Conservation (phyloP, 2,329 filamentous ascomycete genomes). For the Dactylella cylindrospora region DNA sequence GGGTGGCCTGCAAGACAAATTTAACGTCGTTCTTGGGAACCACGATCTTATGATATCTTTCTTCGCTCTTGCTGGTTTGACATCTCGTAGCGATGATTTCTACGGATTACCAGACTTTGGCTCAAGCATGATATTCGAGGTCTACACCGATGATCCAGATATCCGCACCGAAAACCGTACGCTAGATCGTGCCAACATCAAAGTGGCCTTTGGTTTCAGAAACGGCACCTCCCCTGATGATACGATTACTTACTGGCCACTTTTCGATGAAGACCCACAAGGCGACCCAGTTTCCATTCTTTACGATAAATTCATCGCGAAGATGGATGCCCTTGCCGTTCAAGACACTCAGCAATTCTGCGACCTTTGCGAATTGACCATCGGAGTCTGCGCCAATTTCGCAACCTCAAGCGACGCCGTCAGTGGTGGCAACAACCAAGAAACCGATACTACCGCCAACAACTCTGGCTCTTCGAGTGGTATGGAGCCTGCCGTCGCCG, state of each 20-base stretch:
- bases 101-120: constrained; percentile 33
- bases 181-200: constrained; percentile 5
- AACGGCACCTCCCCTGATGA: constrained; percentile 33
- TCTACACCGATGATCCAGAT: constrained; percentile 31
- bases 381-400: constrained; percentile 12
- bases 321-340: constrained; percentile 16
- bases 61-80: constrained; percentile 30
- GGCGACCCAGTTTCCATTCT: constrained; percentile 13
- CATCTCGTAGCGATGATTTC: constrained; percentile 32
- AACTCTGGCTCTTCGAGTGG: not conserved
- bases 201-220: constrained; percentile 33
- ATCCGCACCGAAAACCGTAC: constrained; percentile 4
- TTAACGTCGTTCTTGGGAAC: constrained; percentile 25
- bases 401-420: not conserved
- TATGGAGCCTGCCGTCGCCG: constrained; percentile 29
- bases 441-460: not conserved
- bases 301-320: constrained; percentile 11
- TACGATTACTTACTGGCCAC: constrained; percentile 40
- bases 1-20: constrained; percentile 17
- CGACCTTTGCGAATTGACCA: constrained; percentile 2
- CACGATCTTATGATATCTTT: constrained; percentile 38
- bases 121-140: constrained; percentile 40
- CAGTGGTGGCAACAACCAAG: not conserved
- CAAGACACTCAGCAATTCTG: constrained; percentile 20
- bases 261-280: constrained; percentile 27